Conservation (phyloP, 179 eudicot species). For the Monotropa hypopitys region DNA sequence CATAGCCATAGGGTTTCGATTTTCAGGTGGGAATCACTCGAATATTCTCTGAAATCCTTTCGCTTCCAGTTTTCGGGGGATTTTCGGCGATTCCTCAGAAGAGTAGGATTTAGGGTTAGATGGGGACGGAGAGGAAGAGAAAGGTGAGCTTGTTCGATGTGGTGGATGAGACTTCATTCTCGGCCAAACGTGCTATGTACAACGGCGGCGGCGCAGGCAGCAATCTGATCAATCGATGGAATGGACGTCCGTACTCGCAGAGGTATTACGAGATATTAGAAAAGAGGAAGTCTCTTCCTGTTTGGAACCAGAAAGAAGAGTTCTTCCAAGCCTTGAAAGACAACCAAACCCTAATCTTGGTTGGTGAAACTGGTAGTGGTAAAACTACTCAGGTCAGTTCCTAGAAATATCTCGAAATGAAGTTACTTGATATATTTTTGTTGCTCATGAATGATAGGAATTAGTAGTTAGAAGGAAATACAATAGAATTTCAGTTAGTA, state of each 20-base stretch:
- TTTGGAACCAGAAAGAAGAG: constrained; percentile 93
- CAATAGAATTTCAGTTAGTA: too few species aligned
- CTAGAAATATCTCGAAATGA: neutral
- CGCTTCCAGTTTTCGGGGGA: neutral
- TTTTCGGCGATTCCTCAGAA: neutral
- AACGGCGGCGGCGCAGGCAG: constrained; percentile 28
- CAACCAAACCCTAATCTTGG: constrained; percentile 65
- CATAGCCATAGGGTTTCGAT: constrained; percentile 8
- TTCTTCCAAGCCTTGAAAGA: constrained; percentile 43
- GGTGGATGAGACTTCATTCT: constrained; percentile 43
- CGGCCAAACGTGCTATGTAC: constrained; percentile 18
- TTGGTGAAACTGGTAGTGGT: constrained; percentile 99
- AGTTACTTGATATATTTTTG: neutral
- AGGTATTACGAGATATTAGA: constrained; percentile 67
- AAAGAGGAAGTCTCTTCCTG: constrained; percentile 79
- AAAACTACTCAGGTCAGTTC: constrained; percentile 91
- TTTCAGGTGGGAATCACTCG: too few species aligned
- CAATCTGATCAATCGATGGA: constrained; percentile 52
- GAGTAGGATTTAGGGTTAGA: constrained; percentile 12
- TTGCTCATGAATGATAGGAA: neutral
- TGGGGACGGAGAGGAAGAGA: constrained; percentile 95
- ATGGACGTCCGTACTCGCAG: constrained; percentile 52
- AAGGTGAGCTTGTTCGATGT: constrained; percentile 94
- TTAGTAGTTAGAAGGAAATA: too few species aligned
- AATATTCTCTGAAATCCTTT: neutral